phyloP scores from a whole-genome alignment of 768 basidiomycete genomes.

The Rhizopogon salebrosus region DNA sequence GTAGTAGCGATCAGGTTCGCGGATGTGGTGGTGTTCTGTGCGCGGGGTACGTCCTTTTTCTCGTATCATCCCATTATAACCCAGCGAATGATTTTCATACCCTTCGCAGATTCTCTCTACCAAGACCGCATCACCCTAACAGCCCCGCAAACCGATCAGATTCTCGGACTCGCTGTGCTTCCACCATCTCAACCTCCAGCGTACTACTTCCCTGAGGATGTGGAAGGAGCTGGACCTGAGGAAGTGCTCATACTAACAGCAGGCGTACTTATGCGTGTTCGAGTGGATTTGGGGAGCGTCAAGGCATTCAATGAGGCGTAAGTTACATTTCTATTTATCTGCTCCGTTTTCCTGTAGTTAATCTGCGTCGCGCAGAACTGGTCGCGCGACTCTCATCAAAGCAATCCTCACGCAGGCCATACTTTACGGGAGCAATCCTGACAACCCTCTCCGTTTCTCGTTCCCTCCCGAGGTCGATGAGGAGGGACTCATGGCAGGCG shows the following conservation, averaged over 20 bases:
- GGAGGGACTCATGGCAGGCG: constrained; percentile 74
- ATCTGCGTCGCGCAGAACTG: constrained; percentile 37
- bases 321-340: constrained; percentile 15
- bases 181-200: constrained; percentile 16
- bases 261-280: constrained; percentile 63
- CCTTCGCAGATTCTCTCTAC: constrained; percentile 55
- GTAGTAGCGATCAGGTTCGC: constrained; percentile 66
- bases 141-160: constrained; percentile 53
- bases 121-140: constrained; percentile 71
- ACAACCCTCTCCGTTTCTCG: constrained; percentile 79
- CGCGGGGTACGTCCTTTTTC: constrained; percentile 42
- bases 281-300: constrained; percentile 58
- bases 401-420: constrained; percentile 83
- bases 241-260: constrained; percentile 47
- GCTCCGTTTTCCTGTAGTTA: background rate
- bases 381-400: constrained; percentile 63
- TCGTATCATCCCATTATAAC: background rate
- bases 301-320: constrained; percentile 60
- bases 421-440: constrained; percentile 63
- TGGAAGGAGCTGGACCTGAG: background rate
- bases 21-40: constrained; percentile 69
- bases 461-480: constrained; percentile 78
- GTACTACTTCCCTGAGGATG: constrained; percentile 8
- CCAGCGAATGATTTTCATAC: background rate
- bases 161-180: constrained; percentile 62